Evolutionary conservation across 2,329 filamentous ascomycete genomes (phyloP).

Genomic region (Penicillium vulpinum): DNA sequence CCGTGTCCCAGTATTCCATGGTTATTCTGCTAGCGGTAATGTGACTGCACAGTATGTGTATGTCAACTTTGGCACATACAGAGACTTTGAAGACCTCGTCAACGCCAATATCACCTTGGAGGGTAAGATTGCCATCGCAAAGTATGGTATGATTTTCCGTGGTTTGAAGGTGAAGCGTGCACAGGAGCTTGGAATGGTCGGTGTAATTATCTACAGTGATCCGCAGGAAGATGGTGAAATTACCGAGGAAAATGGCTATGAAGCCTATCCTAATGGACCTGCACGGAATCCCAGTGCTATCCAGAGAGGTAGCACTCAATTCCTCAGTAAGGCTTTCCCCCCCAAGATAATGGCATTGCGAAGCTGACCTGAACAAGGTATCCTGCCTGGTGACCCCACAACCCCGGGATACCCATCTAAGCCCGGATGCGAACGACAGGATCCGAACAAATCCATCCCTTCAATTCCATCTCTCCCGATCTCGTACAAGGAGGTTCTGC

Average conservation of each 20-base stretch:
- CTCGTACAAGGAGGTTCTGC: slow-evolving; percentile 82
- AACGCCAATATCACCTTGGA: slow-evolving; percentile 71
- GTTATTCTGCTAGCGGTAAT: slow-evolving; percentile 89
- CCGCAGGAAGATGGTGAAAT: slow-evolving; percentile 83
- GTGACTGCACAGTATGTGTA: slow-evolving; percentile 85
- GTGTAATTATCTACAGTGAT: slow-evolving; percentile 81
- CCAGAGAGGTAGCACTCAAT: slow-evolving; percentile 83
- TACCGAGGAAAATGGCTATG: slow-evolving; percentile 77
- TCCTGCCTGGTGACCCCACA: slow-evolving; percentile 72
- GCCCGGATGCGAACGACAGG: slow-evolving; percentile 75
- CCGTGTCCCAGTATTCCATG: slow-evolving; percentile 86
- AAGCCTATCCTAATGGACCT: slow-evolving; percentile 79
- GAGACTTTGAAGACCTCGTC: slow-evolving; percentile 79
- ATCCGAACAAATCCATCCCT: slow-evolving; percentile 69
- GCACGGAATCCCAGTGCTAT: slow-evolving; percentile 86
- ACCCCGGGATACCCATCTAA: slow-evolving; percentile 93
- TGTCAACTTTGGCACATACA: slow-evolving; percentile 85
- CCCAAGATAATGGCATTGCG: neutral
- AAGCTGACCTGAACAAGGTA: slow-evolving; percentile 41
- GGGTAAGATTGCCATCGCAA: slow-evolving; percentile 84
- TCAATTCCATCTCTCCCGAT: slow-evolving; percentile 89
- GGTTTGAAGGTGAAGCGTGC: slow-evolving; percentile 91
- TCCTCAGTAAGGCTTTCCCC: slow-evolving; percentile 61
- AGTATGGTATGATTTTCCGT: slow-evolving; percentile 83
- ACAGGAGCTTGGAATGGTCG: slow-evolving; percentile 85